Evolutionary conservation across 192 early-diverging fungal species (phyloP), one percentile per base, ranked within the genome.

Genomic region (Bifiguratus adelaidae): DNA sequence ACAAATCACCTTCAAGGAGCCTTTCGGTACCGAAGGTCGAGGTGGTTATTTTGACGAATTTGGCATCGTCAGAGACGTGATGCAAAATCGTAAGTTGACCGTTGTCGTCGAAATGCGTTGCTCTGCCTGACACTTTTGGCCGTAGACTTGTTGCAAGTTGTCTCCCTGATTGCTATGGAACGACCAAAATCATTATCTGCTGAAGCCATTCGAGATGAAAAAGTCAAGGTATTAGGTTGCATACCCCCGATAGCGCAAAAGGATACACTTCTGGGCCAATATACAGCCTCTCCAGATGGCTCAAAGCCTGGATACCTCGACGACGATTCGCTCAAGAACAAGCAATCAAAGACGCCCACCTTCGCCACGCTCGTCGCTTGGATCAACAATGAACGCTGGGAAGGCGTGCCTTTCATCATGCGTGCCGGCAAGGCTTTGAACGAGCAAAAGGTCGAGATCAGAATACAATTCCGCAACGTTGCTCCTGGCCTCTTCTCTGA

Each of bases 11-110:
- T 96, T 98, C 69, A 98, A 98, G 56, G 95, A 98, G 65, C 81
- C 82, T 46, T 84, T 98, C 57, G 95, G 95, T 36, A 98, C 95
- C 0, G 85, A 93, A 65, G 95, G 95, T 19, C 85, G 95, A 34
- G 95, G 95, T 41, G 95, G 95, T 0, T 97, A 97, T 74, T 95
- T 98, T 82, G 91, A 98, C 59, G 91, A 95, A 69, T 95, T 93
- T 74, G 95, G 95, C 20, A 95, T 97, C 35, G 92, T 97, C 53
- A 89, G 95, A 48, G 95, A 97, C 56, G 95, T 97, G 34, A 82
- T 86, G 79, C 86, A 89, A 70, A 89, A 89, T 65, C 84, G 73
- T 74, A 68, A 52, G 68, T 65, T 4, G 33, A 7, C 15, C 27
- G 3, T 11, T 30, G 13, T 24, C 20, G 41, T n/a, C n/a, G n/a